These are phyloP conservation scores for Boletus pseudopeckii DNA, from an alignment of 768 basidiomycete genomes.

Conservation along the genomic window DNA sequence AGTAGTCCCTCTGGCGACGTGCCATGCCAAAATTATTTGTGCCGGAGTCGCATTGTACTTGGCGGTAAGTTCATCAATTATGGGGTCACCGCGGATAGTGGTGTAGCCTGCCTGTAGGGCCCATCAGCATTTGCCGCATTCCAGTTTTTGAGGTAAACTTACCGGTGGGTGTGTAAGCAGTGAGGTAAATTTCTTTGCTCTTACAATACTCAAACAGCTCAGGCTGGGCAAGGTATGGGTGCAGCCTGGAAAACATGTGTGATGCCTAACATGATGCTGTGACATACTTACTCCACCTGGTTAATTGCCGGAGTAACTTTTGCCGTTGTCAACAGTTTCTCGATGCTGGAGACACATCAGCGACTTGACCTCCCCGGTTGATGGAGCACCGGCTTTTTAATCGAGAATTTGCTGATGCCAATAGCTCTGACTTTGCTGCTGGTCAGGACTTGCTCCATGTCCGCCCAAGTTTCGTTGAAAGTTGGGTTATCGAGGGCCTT, in stretches of 20 bases:
- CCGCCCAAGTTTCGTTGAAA: slow-evolving; percentile 5
- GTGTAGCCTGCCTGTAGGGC: slow-evolving; percentile 14
- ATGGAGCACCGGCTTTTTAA: slow-evolving; percentile 20
- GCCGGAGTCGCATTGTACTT: slow-evolving; percentile 29
- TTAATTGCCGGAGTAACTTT: slow-evolving; percentile 62
- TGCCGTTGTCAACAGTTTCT: slow-evolving; percentile 41
- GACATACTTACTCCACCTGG: slow-evolving; percentile 48
- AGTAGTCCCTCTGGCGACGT: not conserved
- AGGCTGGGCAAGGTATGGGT: slow-evolving; percentile 67
- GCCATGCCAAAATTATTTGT: slow-evolving; percentile 34
- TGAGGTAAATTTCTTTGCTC: slow-evolving; percentile 60
- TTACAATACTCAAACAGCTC: slow-evolving; percentile 49
- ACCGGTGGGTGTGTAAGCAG: slow-evolving; percentile 63
- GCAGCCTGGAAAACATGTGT: slow-evolving; percentile 33
- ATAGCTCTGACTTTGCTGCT: slow-evolving; percentile 29
- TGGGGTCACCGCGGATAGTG: slow-evolving; percentile 27
- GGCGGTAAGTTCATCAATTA: slow-evolving; percentile 27
- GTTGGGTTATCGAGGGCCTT: not conserved
- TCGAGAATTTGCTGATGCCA: slow-evolving; percentile 44
- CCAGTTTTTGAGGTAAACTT: not conserved
- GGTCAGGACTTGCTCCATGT: slow-evolving; percentile 11
- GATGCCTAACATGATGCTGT: not conserved
- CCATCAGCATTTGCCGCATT: not conserved
- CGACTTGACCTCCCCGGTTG: not conserved
- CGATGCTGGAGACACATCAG: slow-evolving; percentile 7